Conservation (phyloP, 495 filamentous ascomycete species). For the Articulospora tetracladia region DNA sequence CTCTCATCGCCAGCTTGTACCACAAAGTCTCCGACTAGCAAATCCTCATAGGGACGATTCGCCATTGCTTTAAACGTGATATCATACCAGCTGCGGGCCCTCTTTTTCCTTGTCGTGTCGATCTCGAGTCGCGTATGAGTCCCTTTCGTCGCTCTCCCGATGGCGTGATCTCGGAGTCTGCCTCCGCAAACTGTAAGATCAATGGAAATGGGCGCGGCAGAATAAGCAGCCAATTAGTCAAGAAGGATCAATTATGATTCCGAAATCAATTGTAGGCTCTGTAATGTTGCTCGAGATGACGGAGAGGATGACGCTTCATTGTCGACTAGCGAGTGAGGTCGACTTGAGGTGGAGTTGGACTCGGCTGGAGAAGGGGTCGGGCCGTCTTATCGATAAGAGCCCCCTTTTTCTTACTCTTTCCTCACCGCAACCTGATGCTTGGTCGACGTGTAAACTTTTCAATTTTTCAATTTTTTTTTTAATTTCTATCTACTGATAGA, state of each 20-base stretch:
- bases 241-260: no score
- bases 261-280: not conserved
- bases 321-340: not conserved
- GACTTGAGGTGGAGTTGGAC: not conserved
- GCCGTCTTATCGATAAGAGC: not conserved
- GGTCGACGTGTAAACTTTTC: no score
- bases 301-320: not conserved
- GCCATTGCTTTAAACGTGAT: not conserved
- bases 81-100: not conserved
- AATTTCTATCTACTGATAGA: no score
- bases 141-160: not conserved
- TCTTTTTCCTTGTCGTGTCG: not conserved
- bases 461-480: no score
- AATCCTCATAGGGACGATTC: not conserved
- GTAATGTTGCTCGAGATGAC: not conserved
- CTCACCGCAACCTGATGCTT: not conserved
- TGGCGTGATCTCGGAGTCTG: not conserved
- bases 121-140: not conserved
- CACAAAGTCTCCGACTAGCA: constrained; percentile 1
- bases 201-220: no score
- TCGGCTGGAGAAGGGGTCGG: not conserved
- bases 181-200: no score
- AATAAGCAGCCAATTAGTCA: no score
- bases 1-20: constrained; percentile 1
- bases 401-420: not conserved